Percentiles rank a stretch among this genome's conserved stretches.
These are phyloP conservation scores for Phoma sp. DNA, from an alignment of 2,329 filamentous ascomycete species.

Conservation along the genomic window DNA sequence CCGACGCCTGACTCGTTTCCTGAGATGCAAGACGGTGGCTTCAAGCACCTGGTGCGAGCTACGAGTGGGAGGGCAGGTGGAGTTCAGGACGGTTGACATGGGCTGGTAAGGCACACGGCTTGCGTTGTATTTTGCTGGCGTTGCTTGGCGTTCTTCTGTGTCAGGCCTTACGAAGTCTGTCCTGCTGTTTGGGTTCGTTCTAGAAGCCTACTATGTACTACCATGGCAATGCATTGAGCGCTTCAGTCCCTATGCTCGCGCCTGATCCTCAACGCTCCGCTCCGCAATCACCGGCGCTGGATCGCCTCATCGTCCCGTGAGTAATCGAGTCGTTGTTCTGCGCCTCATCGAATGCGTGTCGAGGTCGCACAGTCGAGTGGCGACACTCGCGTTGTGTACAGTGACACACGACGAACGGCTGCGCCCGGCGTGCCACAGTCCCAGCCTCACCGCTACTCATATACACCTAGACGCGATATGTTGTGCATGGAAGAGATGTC, in stretches of 20 bases:
- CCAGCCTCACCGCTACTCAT: slow-evolving; percentile 4
- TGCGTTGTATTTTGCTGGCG: background rate
- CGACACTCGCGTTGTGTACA: slow-evolving; percentile 3
- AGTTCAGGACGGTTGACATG: background rate
- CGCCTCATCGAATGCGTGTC: background rate
- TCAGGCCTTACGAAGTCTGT: background rate
- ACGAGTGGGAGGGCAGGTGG: slow-evolving; percentile 14
- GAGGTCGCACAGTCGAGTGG: slow-evolving; percentile 3
- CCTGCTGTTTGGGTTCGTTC: slow-evolving; percentile 6
- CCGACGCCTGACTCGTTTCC: slow-evolving; percentile 31
- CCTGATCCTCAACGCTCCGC: slow-evolving; percentile 12
- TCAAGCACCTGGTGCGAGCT: slow-evolving; percentile 13
- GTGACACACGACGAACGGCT: background rate
- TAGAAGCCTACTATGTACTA: slow-evolving; percentile 5
- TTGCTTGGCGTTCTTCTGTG: background rate
- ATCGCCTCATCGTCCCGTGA: slow-evolving; percentile 1
- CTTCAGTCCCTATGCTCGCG: slow-evolving; percentile 4
- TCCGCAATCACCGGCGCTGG: slow-evolving; percentile 3
- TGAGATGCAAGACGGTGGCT: slow-evolving; percentile 16
- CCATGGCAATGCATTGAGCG: slow-evolving; percentile 9
- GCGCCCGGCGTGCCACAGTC: background rate
- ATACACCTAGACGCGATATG: slow-evolving; percentile 1
- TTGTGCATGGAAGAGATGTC: slow-evolving; percentile 5
- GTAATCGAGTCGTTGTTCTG: background rate
- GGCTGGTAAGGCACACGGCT: background rate